Percentiles rank a stretch among this genome's conserved stretches.
These are phyloP conservation scores for Wallacemonas sp. DNA, from an alignment of 208 protist genomes.

Conservation along the genomic window DNA sequence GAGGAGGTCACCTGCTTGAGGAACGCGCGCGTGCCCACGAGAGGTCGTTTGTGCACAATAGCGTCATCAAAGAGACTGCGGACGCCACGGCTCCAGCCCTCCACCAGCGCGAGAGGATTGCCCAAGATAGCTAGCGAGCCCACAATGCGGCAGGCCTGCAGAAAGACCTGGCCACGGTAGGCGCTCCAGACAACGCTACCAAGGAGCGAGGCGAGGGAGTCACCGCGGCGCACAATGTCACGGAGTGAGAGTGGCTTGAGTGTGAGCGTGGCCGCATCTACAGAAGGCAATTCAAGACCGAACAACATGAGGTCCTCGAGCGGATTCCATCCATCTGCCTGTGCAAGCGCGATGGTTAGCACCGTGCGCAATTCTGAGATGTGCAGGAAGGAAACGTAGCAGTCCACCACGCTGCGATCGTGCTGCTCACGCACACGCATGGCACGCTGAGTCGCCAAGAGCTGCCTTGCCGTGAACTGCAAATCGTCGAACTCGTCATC, in stretches of 20 bases:
- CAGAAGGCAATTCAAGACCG: conserved; percentile 42
- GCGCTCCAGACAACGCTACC: conserved; percentile 40
- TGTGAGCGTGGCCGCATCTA: conserved; percentile 38
- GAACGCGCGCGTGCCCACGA: conserved; percentile 52
- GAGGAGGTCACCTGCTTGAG: conserved; percentile 55
- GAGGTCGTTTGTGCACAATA: conserved; percentile 28
- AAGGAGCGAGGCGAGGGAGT: conserved; percentile 24
- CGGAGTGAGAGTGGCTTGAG: conserved; percentile 28
- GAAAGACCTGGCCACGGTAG: conserved; percentile 62
- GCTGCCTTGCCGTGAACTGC: neutral
- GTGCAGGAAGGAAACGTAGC: conserved; percentile 39
- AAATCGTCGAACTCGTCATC: neutral
- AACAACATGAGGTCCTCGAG: conserved; percentile 38
- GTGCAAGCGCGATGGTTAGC: conserved; percentile 52
- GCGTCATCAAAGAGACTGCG: conserved; percentile 45
- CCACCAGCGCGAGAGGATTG: conserved; percentile 66
- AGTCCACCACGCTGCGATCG: conserved; percentile 23
- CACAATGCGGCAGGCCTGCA: conserved; percentile 76
- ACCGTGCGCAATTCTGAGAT: conserved; percentile 36
- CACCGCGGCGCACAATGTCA: conserved; percentile 40
- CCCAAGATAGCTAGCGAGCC: conserved; percentile 73
- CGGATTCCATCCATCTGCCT: conserved; percentile 42
- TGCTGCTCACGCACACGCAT: conserved; percentile 1
- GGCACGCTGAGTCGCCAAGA: conserved; percentile 1
- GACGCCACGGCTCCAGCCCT: conserved; percentile 57